phyloP scores from a whole-genome alignment of 208 protist species.

The Herpetomonas samuelpessoai region DNA sequence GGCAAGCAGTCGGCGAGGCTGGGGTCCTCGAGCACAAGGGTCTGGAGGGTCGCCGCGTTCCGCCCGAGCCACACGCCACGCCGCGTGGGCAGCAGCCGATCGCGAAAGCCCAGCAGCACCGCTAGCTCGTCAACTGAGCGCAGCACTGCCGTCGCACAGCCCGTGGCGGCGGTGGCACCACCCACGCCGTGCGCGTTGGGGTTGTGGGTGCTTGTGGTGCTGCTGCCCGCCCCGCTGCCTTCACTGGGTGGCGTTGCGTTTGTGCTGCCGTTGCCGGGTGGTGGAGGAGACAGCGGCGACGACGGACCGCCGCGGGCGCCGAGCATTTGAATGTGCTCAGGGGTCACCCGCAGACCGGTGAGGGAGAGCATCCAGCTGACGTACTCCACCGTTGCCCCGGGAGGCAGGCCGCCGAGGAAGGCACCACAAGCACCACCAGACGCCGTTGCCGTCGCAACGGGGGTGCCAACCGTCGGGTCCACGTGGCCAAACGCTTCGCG shows the following conservation, averaged over 20 bases:
- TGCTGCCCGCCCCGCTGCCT: too few species aligned
- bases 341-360: slow-evolving; percentile 25
- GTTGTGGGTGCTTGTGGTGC: too few species aligned
- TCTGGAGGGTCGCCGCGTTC: not conserved
- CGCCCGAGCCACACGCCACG: slow-evolving; percentile 4
- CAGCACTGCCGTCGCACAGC: not conserved
- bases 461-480: not conserved
- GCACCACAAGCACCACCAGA: slow-evolving; percentile 4
- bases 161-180: not conserved
- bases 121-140: not conserved
- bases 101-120: not conserved
- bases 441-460: too few species aligned
- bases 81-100: slow-evolving; percentile 1
- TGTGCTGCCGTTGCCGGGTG: too few species aligned
- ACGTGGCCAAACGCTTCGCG: not conserved
- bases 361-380: slow-evolving; percentile 36
- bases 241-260: not conserved
- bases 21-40: slow-evolving; percentile 2
- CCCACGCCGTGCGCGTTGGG: not conserved
- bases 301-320: slow-evolving; percentile 3
- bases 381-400: slow-evolving; percentile 19
- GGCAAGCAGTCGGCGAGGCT: not conserved
- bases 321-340: slow-evolving; percentile 17
- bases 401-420: slow-evolving; percentile 36
- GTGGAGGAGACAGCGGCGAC: too few species aligned